These are phyloP conservation scores for Aspergillus haitiensis DNA, from an alignment of 495 filamentous ascomycete species.

Conservation along the genomic window DNA sequence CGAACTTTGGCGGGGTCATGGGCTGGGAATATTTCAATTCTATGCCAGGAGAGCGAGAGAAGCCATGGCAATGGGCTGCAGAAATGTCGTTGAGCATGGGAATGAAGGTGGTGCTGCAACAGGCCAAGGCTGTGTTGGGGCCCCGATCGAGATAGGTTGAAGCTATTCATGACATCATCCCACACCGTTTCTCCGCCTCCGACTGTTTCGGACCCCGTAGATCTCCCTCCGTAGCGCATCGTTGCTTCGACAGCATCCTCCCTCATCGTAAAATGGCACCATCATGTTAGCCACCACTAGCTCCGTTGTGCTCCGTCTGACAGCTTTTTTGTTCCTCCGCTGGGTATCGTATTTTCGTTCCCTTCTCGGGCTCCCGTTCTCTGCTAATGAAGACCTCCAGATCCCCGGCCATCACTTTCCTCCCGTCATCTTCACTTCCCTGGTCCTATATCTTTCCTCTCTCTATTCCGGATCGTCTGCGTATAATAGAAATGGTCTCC, in stretches of 20 bases:
- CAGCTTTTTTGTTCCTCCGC: constrained; percentile 76
- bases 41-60: constrained; percentile 53
- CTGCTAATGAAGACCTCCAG: constrained; percentile 35
- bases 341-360: constrained; percentile 61
- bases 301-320: constrained; percentile 60
- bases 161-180: constrained; percentile 23
- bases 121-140: constrained; percentile 32
- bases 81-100: constrained; percentile 54
- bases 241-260: neutral
- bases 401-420: constrained; percentile 65
- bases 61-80: constrained; percentile 73
- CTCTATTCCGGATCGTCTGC: constrained; percentile 44
- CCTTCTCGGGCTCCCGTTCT: constrained; percentile 19
- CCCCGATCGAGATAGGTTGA: constrained; percentile 18
- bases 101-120: constrained; percentile 43
- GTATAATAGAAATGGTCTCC: constrained; percentile 24
- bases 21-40: constrained; percentile 88
- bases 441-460: constrained; percentile 70
- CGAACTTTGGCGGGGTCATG: constrained; percentile 75
- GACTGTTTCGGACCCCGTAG: neutral
- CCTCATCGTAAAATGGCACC: neutral
- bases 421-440: constrained; percentile 64
- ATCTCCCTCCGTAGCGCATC: neutral
- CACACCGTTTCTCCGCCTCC: neutral
- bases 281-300: constrained; percentile 47